These are phyloP conservation scores for Nepenthes alata DNA, from an alignment of 179 eudicot genomes.

Conservation along the genomic window DNA sequence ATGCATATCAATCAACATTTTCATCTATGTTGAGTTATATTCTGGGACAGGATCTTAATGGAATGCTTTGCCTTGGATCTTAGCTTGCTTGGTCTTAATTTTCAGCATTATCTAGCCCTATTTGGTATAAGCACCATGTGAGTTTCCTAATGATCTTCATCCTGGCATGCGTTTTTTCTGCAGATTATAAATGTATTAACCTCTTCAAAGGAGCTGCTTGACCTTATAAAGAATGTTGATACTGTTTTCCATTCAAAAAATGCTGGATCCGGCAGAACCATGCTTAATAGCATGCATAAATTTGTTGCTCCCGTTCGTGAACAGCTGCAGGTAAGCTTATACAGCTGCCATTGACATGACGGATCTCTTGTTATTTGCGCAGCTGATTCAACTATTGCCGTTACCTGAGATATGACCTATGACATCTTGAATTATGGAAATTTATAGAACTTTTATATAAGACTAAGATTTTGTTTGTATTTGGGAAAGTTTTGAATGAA, in stretches of 20 bases:
- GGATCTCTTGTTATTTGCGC: too few relatives aligned
- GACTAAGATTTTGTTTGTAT: too few relatives aligned
- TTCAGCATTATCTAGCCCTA: too few relatives aligned
- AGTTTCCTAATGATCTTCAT: neutral
- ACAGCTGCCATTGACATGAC: neutral
- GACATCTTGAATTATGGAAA: too few relatives aligned
- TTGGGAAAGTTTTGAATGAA: too few relatives aligned
- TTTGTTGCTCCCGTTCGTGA: constrained; percentile 62
- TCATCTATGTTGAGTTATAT: too few relatives aligned
- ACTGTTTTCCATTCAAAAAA: constrained; percentile 48
- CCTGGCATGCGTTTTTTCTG: constrained; percentile 3
- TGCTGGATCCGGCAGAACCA: constrained; percentile 40
- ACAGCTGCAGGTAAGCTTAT: constrained; percentile 59
- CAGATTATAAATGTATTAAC: constrained; percentile 69
- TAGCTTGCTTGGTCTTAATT: neutral
- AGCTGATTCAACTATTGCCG: too few relatives aligned
- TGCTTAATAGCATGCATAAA: constrained; percentile 35
- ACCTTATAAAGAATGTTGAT: constrained; percentile 63
- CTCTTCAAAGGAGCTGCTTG: constrained; percentile 53
- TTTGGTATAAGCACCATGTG: too few relatives aligned
- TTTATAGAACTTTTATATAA: too few relatives aligned
- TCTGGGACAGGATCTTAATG: too few relatives aligned
- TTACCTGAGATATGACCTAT: too few relatives aligned
- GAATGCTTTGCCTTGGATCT: neutral
- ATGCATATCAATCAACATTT: too few relatives aligned